phyloP scores from a whole-genome alignment of 2,329 filamentous ascomycete species.

The Coleophoma cylindrospora region DNA sequence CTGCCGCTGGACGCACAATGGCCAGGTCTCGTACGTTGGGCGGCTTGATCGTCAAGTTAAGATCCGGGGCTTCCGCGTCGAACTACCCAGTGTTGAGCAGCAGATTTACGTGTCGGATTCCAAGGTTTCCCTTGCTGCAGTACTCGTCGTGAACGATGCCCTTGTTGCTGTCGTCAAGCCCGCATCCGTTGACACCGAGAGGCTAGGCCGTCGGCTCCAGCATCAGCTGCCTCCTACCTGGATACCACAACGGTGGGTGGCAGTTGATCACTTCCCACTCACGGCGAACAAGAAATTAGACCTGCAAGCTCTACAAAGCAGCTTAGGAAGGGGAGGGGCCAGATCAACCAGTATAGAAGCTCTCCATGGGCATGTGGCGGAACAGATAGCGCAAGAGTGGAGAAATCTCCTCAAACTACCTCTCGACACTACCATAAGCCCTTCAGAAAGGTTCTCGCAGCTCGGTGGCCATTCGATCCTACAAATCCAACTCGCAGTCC shows the following conservation, averaged over 20 bases:
- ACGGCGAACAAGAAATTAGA: too few species aligned
- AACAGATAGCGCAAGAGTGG: too few species aligned
- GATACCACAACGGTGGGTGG: not conserved
- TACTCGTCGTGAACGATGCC: slow-evolving; percentile 18
- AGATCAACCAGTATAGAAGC: too few species aligned
- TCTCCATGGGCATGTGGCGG: too few species aligned
- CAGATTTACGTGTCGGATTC: slow-evolving; percentile 15
- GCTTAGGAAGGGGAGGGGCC: too few species aligned
- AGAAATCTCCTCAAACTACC: too few species aligned
- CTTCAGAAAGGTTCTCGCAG: too few species aligned
- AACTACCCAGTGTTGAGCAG: slow-evolving; percentile 33
- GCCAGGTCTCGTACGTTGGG: slow-evolving; percentile 32
- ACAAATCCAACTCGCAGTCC: too few species aligned
- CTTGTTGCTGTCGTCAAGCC: slow-evolving; percentile 15
- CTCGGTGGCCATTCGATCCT: too few species aligned
- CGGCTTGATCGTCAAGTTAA: slow-evolving; percentile 37
- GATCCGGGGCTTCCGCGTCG: slow-evolving; percentile 31
- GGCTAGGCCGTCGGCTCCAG: not conserved
- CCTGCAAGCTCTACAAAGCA: too few species aligned
- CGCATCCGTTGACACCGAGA: not conserved
- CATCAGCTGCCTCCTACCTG: not conserved
- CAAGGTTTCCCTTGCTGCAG: slow-evolving; percentile 16
- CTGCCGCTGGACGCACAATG: slow-evolving; percentile 29
- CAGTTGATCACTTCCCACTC: too few species aligned
- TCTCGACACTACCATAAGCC: too few species aligned